A percentile compares a stretch with the other conserved stretches of the same genome.
phyloP scores from a whole-genome alignment of 2,329 filamentous ascomycete genomes.

The Fusarium beomiforme region DNA sequence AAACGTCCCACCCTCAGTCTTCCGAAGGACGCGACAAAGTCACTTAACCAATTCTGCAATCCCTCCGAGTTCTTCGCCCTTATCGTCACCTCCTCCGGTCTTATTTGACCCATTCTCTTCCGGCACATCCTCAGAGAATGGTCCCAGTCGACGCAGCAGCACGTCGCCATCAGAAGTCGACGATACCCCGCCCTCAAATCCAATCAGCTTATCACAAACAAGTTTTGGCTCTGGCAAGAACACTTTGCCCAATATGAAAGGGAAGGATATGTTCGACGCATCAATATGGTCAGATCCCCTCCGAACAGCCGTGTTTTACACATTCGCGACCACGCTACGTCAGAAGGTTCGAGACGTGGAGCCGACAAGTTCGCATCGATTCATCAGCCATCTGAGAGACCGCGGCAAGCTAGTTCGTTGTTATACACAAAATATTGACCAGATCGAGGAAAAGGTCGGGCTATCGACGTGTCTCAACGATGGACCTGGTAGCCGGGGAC shows the following conservation, averaged over 20 bases:
- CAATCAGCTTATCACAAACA: conserved; percentile 51
- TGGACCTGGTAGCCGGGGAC: conserved; percentile 69
- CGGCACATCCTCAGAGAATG: conserved; percentile 50
- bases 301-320: conserved; percentile 77
- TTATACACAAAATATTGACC: conserved; percentile 81
- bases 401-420: conserved; percentile 74
- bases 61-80: conserved; percentile 60
- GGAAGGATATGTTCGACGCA: conserved; percentile 76
- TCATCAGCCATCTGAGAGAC: conserved; percentile 74
- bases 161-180: conserved; percentile 58
- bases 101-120: conserved; percentile 62
- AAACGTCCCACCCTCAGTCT: conserved; percentile 40
- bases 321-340: conserved; percentile 74
- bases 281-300: conserved; percentile 75
- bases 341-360: conserved; percentile 71
- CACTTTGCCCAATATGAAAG: conserved; percentile 70
- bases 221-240: conserved; percentile 46
- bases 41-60: conserved; percentile 37
- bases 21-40: conserved; percentile 35
- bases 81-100: conserved; percentile 65
- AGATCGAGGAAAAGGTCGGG: conserved; percentile 76
- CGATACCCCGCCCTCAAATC: conserved; percentile 54
- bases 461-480: conserved; percentile 69
- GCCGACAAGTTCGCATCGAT: conserved; percentile 73
- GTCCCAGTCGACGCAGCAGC: conserved; percentile 49